Percentiles rank a stretch among this genome's conserved stretches.
These are phyloP conservation scores for Lodderomyces theae DNA, from an alignment of 1,139 yeast species.

Conservation along the genomic window DNA sequence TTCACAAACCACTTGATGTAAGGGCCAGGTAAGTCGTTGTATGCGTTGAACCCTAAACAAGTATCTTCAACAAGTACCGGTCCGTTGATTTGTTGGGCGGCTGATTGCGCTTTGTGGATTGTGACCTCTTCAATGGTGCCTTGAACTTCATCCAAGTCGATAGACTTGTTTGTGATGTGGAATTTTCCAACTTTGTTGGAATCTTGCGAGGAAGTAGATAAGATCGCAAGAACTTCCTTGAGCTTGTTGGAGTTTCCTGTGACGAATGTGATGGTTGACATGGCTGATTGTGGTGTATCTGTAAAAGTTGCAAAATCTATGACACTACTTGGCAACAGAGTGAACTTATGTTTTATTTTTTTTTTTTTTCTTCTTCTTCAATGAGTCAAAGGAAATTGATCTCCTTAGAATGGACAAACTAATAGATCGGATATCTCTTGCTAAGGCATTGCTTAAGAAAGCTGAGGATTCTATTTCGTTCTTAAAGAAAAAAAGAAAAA, in stretches of 20 bases:
- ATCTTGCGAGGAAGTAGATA: conserved; percentile 23
- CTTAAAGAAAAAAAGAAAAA: too few relatives aligned
- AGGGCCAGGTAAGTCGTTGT: conserved; percentile 88
- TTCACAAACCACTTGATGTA: conserved; percentile 84
- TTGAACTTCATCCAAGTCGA: conserved; percentile 89
- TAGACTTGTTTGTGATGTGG: conserved; percentile 53
- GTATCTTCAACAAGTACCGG: conserved; percentile 97
- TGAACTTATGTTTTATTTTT: too few relatives aligned
- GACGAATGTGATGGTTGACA: conserved; percentile 56
- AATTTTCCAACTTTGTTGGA: conserved; percentile 46
- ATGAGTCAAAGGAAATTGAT: too few relatives aligned
- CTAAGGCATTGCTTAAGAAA: too few relatives aligned
- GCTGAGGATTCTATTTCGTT: too few relatives aligned
- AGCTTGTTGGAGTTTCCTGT: conserved; percentile 90
- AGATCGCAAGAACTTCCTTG: conserved; percentile 75
- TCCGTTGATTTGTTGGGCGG: conserved; percentile 58
- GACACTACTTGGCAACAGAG: too few relatives aligned
- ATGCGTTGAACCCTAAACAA: conserved; percentile 78
- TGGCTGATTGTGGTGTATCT: conserved; percentile 7
- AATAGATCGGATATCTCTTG: too few relatives aligned
- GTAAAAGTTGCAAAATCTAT: too few relatives aligned
- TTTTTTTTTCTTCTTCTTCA: too few relatives aligned
- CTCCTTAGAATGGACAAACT: too few relatives aligned
- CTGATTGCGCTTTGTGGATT: conserved; percentile 72
- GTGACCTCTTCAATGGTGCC: conserved; percentile 85